phyloP scores from a whole-genome alignment of 179 eudicot species.

The Beta macrorhiza region DNA sequence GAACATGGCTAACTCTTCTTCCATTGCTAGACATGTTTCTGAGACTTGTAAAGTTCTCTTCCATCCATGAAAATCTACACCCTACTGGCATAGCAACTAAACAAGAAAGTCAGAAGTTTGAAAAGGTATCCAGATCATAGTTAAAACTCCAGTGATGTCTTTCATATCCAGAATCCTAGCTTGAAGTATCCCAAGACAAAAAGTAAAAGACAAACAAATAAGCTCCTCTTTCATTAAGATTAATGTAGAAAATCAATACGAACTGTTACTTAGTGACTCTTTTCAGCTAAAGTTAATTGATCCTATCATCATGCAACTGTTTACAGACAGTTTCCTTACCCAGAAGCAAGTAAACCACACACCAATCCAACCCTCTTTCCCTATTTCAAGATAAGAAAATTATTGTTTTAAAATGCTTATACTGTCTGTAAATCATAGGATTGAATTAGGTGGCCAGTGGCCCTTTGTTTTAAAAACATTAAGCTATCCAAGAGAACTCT shows the following conservation, averaged over 20 bases:
- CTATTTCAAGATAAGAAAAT: not conserved
- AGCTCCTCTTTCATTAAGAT: not conserved
- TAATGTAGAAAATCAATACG: not conserved
- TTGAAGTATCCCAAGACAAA: not conserved
- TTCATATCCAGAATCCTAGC: not conserved
- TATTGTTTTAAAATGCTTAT: not conserved
- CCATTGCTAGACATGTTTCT: constrained; percentile 32
- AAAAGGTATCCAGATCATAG: not conserved
- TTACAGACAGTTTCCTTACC: not conserved
- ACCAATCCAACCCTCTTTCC: not conserved
- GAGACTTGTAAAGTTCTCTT: constrained; percentile 35
- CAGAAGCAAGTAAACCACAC: not conserved
- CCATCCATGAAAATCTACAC: constrained; percentile 51
- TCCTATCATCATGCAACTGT: not conserved
- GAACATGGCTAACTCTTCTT: constrained; percentile 42
- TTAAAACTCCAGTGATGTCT: not conserved
- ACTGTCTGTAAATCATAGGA: not conserved
- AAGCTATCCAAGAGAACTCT: too few relatives aligned
- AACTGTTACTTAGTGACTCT: not conserved
- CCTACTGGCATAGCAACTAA: constrained; percentile 28
- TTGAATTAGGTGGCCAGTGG: not conserved
- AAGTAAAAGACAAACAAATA: not conserved
- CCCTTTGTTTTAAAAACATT: not conserved
- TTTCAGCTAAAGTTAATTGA: not conserved
- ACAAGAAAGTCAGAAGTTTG: constrained; percentile 3